A percentile compares a stretch with the other conserved stretches of the same genome.
These are phyloP conservation scores for Cicer cuneatum DNA, from an alignment of 306 rosid genomes.

Conservation along the genomic window DNA sequence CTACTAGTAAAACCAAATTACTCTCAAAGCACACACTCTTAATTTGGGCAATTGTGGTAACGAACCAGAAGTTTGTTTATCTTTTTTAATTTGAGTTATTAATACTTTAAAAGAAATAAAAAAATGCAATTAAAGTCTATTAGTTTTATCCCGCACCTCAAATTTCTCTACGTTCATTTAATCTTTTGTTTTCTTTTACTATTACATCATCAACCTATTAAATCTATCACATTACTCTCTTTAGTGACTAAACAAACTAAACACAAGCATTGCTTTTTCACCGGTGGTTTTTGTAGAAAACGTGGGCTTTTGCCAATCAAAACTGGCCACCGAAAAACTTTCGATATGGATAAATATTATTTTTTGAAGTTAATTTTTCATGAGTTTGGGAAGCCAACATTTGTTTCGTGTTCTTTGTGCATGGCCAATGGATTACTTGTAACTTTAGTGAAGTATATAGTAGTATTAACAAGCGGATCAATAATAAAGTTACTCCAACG, in stretches of 20 bases:
- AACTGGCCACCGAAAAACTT: neutral
- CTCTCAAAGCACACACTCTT: neutral
- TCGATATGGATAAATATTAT: no score
- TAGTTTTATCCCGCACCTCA: no score
- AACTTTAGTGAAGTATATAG: neutral
- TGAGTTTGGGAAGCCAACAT: slow-evolving; percentile 35
- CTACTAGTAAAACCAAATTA: neutral
- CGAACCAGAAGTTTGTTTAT: neutral
- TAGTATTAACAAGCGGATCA: neutral
- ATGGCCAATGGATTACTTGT: slow-evolving; percentile 38
- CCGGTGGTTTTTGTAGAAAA: slow-evolving; percentile 35
- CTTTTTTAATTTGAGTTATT: neutral
- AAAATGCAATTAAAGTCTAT: neutral
- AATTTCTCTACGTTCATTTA: no score
- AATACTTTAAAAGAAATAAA: no score
- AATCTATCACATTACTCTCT: no score
- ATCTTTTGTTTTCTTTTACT: neutral
- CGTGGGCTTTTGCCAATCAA: slow-evolving; percentile 28
- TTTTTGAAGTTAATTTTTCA: neutral
- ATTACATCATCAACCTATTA: no score
- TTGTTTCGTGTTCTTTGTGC: slow-evolving; percentile 23
- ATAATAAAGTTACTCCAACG: no score
- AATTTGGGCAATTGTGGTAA: neutral
- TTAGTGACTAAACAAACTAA: no score
- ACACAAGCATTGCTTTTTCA: neutral